Percentiles rank a stretch among this genome's conserved stretches.
These are phyloP conservation scores for Scheffersomyces lignosus DNA, from an alignment of 805 yeast species.

Conservation along the genomic window DNA sequence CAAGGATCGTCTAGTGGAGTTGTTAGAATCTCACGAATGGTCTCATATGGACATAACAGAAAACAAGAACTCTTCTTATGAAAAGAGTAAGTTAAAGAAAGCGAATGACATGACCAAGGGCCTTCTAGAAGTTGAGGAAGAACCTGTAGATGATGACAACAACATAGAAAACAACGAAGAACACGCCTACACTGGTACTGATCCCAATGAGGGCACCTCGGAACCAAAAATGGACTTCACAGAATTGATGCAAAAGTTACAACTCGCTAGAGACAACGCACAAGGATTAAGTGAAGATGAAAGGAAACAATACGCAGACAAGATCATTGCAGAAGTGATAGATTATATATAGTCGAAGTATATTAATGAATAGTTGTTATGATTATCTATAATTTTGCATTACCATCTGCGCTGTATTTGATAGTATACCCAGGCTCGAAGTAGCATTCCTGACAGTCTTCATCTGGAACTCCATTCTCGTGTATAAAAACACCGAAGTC, in stretches of 20 bases:
- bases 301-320: slow-evolving; percentile 31
- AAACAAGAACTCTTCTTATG: slow-evolving; percentile 14
- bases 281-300: slow-evolving; percentile 22
- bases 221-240: slow-evolving; percentile 24
- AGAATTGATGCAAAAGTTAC: slow-evolving; percentile 30
- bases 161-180: slow-evolving; percentile 7
- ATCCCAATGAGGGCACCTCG: background rate
- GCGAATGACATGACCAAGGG: slow-evolving; percentile 26
- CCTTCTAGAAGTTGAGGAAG: slow-evolving; percentile 15
- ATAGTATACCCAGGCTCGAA: slow-evolving; percentile 58
- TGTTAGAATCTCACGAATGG: slow-evolving; percentile 54
- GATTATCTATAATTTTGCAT: background rate
- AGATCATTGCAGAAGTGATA: slow-evolving; percentile 38
- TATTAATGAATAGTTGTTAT: background rate
- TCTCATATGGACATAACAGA: slow-evolving; percentile 15
- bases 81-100: slow-evolving; percentile 18
- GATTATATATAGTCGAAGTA: slow-evolving; percentile 28
- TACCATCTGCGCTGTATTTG: slow-evolving; percentile 16
- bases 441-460: slow-evolving; percentile 80
- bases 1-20: slow-evolving; percentile 40
- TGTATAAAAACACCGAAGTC: slow-evolving; percentile 90
- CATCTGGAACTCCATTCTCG: slow-evolving; percentile 76
- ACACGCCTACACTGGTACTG: slow-evolving; percentile 2
- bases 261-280: slow-evolving; percentile 34
- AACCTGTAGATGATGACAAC: slow-evolving; percentile 6